Evolutionary conservation across 768 basidiomycete species (phyloP).

Genomic region (Rhodotorula paludigena): DNA sequence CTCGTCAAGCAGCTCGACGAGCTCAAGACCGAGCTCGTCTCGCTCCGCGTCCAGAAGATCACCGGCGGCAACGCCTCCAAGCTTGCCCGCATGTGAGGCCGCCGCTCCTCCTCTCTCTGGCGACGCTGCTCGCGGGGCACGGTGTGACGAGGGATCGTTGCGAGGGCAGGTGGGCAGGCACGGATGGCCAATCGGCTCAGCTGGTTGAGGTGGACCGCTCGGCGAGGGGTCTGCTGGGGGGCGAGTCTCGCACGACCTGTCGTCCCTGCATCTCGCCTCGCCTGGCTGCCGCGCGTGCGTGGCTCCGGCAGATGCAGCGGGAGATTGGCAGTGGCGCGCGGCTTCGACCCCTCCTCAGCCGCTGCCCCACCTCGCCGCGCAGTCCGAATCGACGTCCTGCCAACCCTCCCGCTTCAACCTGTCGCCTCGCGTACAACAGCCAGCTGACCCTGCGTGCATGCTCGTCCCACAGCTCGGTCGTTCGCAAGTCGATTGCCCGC

Average conservation of each 20-base stretch:
- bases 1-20: conserved; percentile 87
- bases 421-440: neutral
- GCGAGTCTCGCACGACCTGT: no score
- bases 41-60: conserved; percentile 95
- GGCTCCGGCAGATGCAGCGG: no score
- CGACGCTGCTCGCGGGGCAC: no score
- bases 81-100: conserved; percentile 89
- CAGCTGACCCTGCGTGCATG: neutral
- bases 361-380: neutral
- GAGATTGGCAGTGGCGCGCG: no score
- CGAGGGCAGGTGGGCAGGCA: no score
- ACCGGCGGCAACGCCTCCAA: conserved; percentile 91
- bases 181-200: no score
- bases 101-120: neutral
- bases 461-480: conserved; percentile 62
- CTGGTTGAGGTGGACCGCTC: no score
- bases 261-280: no score
- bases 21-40: conserved; percentile 89
- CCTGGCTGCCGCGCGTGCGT: no score
- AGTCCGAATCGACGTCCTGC: neutral
- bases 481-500: conserved; percentile 97
- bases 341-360: no score
- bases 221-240: no score
- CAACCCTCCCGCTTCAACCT: no score
- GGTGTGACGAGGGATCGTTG: neutral